Percentiles rank a stretch among this genome's conserved stretches.
Evolutionary conservation across 352 stramenopile genomes (phyloP).

Genomic region (Phytophthora megakarya): DNA sequence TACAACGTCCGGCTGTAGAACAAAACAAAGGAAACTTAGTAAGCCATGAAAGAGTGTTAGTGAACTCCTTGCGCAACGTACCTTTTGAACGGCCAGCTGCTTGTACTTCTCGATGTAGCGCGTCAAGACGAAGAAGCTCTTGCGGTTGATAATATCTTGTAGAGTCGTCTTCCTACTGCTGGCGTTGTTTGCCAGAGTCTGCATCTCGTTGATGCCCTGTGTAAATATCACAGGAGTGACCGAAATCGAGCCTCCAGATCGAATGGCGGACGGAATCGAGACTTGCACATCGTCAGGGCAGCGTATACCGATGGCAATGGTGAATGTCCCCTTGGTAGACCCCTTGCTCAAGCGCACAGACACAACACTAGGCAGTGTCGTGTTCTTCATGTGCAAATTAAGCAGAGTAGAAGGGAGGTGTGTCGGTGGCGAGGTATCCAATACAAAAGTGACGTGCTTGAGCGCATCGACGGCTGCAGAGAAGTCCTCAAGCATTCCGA

Average conservation of each 20-base stretch:
- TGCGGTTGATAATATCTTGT: conserved; percentile 78
- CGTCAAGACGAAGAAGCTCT: conserved; percentile 64
- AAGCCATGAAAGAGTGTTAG: not conserved
- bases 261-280: conserved; percentile 53
- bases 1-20: conserved; percentile 44
- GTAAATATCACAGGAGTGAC: conserved; percentile 76
- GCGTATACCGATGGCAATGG: conserved; percentile 62
- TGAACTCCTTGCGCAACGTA: conserved; percentile 19
- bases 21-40: conserved; percentile 20
- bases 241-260: conserved; percentile 48
- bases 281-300: conserved; percentile 48
- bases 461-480: conserved; percentile 80
- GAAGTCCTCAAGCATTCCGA: conserved; percentile 95
- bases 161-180: conserved; percentile 70
- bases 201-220: conserved; percentile 84
- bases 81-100: conserved; percentile 42
- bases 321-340: conserved; percentile 49
- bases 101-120: conserved; percentile 72
- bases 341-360: conserved; percentile 71
- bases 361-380: conserved; percentile 70
- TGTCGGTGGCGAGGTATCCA: conserved; percentile 64
- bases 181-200: conserved; percentile 77
- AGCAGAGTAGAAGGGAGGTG: conserved; percentile 73
- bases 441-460: conserved; percentile 66
- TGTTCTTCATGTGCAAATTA: conserved; percentile 81